phyloP scores from a whole-genome alignment of 345 rosid genomes.

The Raphanus sativus region DNA sequence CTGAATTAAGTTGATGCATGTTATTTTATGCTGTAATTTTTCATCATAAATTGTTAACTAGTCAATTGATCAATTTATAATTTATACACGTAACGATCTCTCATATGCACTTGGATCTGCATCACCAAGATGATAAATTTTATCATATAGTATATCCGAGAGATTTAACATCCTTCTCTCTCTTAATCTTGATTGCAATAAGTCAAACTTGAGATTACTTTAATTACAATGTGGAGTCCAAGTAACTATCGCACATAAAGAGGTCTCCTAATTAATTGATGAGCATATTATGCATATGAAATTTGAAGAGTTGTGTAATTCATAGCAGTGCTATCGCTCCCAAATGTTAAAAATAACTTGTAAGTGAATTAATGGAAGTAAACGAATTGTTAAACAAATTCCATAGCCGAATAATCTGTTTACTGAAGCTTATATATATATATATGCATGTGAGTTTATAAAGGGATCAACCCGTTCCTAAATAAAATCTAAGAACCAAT shows the following conservation, averaged over 20 bases:
- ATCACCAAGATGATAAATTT: slow-evolving; percentile 39
- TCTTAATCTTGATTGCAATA: slow-evolving; percentile 37
- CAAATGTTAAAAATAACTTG: slow-evolving; percentile 2
- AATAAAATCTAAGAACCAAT: slow-evolving; percentile 37
- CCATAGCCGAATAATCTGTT: neutral
- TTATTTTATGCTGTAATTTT: slow-evolving; percentile 34
- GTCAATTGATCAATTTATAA: slow-evolving; percentile 30
- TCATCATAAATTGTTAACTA: slow-evolving; percentile 27
- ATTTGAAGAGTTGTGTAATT: neutral
- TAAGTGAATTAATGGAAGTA: slow-evolving; percentile 9
- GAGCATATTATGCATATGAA: neutral
- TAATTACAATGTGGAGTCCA: slow-evolving; percentile 12
- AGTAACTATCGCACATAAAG: slow-evolving; percentile 15
- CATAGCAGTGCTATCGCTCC: neutral
- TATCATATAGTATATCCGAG: slow-evolving; percentile 27
- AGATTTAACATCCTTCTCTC: slow-evolving; percentile 38
- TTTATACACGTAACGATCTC: slow-evolving; percentile 32
- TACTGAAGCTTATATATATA: neutral
- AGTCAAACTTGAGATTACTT: slow-evolving; percentile 30
- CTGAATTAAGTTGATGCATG: slow-evolving; percentile 21
- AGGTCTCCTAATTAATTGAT: neutral
- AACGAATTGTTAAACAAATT: neutral
- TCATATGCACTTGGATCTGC: slow-evolving; percentile 38
- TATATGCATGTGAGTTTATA: slow-evolving; percentile 25
- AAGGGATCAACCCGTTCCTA: slow-evolving; percentile 27